Evolutionary conservation across 495 filamentous ascomycete genomes (phyloP).

Genomic region (Lophium mytilinum): DNA sequence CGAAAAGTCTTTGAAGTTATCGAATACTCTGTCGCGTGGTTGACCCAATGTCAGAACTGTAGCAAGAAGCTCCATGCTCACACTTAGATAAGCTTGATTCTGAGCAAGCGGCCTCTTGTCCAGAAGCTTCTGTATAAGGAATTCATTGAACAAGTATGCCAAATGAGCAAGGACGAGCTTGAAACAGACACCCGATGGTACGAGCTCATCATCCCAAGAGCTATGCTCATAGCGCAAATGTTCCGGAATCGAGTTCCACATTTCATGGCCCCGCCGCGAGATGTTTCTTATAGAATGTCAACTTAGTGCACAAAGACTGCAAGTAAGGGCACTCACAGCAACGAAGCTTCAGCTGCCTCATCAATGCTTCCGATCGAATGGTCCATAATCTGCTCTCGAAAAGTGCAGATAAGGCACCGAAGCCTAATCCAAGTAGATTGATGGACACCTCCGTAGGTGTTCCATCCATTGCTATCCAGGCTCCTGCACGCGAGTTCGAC

Average conservation of each 20-base stretch:
- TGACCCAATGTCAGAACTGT: not conserved
- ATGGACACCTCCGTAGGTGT: not conserved
- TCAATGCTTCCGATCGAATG: conserved; percentile 4
- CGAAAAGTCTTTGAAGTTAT: not conserved
- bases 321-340: not conserved
- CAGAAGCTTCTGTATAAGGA: conserved; percentile 12
- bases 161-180: conserved; percentile 7
- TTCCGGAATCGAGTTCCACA: not conserved
- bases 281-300: conserved; percentile 4
- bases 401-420: not conserved
- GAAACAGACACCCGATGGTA: not conserved
- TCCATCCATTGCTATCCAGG: conserved; percentile 14
- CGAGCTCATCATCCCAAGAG: not conserved
- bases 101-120: not conserved
- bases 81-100: not conserved
- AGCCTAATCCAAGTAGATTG: conserved; percentile 4
- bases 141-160: conserved; percentile 12
- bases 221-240: conserved; percentile 7
- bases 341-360: not conserved
- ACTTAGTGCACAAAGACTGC: no score
- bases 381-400: conserved; percentile 18
- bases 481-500: not conserved
- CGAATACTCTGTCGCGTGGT: not conserved
- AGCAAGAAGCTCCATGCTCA: not conserved
- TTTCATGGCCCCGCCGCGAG: not conserved